These are phyloP conservation scores for Marasmius sp. DNA, from an alignment of 1,284 basidiomycete genomes.

Conservation along the genomic window DNA sequence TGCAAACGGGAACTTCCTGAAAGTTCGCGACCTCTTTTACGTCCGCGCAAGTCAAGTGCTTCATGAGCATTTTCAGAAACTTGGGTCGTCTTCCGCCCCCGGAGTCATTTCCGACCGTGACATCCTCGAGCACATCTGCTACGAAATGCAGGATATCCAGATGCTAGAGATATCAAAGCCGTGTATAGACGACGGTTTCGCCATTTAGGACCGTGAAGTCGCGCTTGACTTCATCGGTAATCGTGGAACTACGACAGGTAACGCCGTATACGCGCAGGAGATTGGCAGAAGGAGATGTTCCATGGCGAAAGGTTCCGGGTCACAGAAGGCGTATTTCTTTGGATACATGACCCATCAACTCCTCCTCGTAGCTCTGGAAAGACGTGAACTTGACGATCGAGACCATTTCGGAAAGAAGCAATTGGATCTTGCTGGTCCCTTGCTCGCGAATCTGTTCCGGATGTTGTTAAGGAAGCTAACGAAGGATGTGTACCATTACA, in stretches of 20 bases:
- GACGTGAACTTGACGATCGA: slow-evolving; percentile 96
- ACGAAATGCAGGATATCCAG: slow-evolving; percentile 93
- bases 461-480: slow-evolving; percentile 98
- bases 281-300: slow-evolving; percentile 98
- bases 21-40: slow-evolving; percentile 31
- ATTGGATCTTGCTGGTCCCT: slow-evolving; percentile 92
- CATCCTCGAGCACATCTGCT: slow-evolving; percentile 98
- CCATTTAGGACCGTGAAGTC: slow-evolving; percentile 96
- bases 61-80: slow-evolving; percentile 51
- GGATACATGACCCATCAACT: slow-evolving; percentile 99
- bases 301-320: slow-evolving; percentile 94
- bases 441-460: slow-evolving; percentile 94
- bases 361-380: slow-evolving; percentile 89
- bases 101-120: slow-evolving; percentile 98
- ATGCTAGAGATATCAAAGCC: slow-evolving; percentile 99
- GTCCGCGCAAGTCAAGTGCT: background rate
- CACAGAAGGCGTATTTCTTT: slow-evolving; percentile 99
- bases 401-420: slow-evolving; percentile 99
- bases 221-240: slow-evolving; percentile 98
- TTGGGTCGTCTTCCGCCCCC: slow-evolving; percentile 97
- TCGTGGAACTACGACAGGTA: slow-evolving; percentile 94
- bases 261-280: slow-evolving; percentile 95
- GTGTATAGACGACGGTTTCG: slow-evolving; percentile 98
- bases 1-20: slow-evolving; percentile 85
- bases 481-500: slow-evolving; percentile 94